Percentiles rank a stretch among this genome's conserved stretches.
phyloP scores from a whole-genome alignment of 2,329 filamentous ascomycete genomes.

The Gremmenia infestans region DNA sequence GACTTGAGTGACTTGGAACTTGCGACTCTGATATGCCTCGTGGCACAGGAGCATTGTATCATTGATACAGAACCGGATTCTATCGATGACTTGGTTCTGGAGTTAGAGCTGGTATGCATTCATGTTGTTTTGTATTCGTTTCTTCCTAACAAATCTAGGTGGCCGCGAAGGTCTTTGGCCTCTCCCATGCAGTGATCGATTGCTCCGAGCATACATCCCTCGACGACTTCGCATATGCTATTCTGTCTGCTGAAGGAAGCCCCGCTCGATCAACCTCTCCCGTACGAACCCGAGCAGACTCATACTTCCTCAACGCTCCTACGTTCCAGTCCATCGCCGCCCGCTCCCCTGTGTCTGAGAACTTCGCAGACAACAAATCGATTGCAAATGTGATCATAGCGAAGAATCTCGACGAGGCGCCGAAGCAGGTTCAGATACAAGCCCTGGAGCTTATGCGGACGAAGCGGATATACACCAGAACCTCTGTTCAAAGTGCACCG shows the following conservation, averaged over 20 bases:
- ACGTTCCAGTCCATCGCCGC: constrained; percentile 25
- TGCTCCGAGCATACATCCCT: constrained; percentile 70
- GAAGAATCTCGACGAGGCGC: constrained; percentile 69
- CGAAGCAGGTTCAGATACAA: constrained; percentile 77
- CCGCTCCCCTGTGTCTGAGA: constrained; percentile 32
- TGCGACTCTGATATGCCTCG: constrained; percentile 74
- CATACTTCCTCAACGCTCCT: constrained; percentile 29
- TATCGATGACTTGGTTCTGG: constrained; percentile 64
- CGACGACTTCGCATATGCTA: constrained; percentile 71
- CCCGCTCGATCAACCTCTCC: constrained; percentile 24
- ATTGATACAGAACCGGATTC: constrained; percentile 64
- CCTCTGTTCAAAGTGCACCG: constrained; percentile 67
- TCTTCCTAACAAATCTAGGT: constrained; percentile 43
- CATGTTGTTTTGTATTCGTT: neutral
- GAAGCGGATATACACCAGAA: constrained; percentile 70
- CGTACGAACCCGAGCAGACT: constrained; percentile 26
- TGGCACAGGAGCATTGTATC: constrained; percentile 81
- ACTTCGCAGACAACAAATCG: constrained; percentile 39
- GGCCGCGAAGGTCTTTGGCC: constrained; percentile 64
- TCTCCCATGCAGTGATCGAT: constrained; percentile 64
- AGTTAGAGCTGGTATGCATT: constrained; percentile 61
- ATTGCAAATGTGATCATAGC: constrained; percentile 83
- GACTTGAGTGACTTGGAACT: constrained; percentile 83
- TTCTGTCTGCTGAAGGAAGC: constrained; percentile 36
- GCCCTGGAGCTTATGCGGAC: constrained; percentile 72